These are phyloP conservation scores for Penicillium ochrochloron DNA, from an alignment of 495 filamentous ascomycete genomes.

Conservation along the genomic window DNA sequence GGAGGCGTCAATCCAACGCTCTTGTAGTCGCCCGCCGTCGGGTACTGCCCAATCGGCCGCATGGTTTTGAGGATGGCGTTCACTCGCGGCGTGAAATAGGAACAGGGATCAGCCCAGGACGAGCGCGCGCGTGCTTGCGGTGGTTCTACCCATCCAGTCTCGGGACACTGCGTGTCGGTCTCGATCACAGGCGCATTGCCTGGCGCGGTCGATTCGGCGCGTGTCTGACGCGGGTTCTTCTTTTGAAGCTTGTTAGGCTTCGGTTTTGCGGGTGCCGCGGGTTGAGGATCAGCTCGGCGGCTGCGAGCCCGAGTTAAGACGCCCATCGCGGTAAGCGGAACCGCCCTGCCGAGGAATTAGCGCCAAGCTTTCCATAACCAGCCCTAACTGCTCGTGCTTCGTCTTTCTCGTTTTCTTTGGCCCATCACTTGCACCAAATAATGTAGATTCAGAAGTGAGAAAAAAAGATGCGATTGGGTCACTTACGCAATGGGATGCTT, in stretches of 20 bases:
- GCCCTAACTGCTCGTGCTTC: slow-evolving; percentile 26
- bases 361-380: slow-evolving; percentile 18
- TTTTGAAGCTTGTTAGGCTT: slow-evolving; percentile 25
- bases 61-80: slow-evolving; percentile 21
- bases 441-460: background rate
- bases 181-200: slow-evolving; percentile 19
- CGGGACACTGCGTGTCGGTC: slow-evolving; percentile 7
- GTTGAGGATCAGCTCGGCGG: slow-evolving; percentile 24
- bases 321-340: slow-evolving; percentile 33
- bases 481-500: background rate
- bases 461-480: background rate
- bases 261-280: slow-evolving; percentile 18
- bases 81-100: slow-evolving; percentile 17
- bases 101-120: slow-evolving; percentile 16
- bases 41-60: slow-evolving; percentile 36
- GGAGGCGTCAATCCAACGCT: slow-evolving; percentile 28
- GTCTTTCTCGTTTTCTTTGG: background rate
- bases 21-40: slow-evolving; percentile 31
- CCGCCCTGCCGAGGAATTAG: slow-evolving; percentile 32
- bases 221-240: slow-evolving; percentile 23
- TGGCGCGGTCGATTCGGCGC: slow-evolving; percentile 12
- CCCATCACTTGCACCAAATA: background rate
- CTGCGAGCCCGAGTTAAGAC: slow-evolving; percentile 23
- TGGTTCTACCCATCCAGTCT: slow-evolving; percentile 22
- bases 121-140: slow-evolving; percentile 21